Base-by-base conservation (phyloP, 2,329 filamentous ascomycete genomes). In the Pseudocercospora vitis region DNA sequence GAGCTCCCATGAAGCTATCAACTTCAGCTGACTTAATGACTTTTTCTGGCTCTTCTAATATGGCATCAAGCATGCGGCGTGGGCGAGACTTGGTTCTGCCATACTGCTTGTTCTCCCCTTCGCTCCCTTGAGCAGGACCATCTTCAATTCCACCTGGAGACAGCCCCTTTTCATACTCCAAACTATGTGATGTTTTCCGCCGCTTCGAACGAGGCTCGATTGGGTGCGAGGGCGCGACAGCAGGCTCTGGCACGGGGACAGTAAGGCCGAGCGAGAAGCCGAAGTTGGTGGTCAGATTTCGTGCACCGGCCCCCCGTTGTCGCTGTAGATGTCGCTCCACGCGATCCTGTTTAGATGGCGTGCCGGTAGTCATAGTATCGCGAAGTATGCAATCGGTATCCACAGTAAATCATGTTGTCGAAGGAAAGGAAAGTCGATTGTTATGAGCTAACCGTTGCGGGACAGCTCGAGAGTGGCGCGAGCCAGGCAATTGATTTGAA, bases 301-400 rank as follows among this genome's bases (percentile, higher is more conserved):
- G 57, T 14, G 62, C 63, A 33, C 63, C 67, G 47, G 67, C 66
- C 50, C 67, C 67, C 56, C 66, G 58, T 52, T 68, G 67, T 14
- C 67, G 62, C 46, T 63, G 61, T 57, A 69, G 54, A 65, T 69
- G 67, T 47, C 65, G 50, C 50, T 69, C 65, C 57, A 67, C 54
- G 53, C 67, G 60, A 37, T 63, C 58, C 37, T 64, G 56, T 56
- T 63, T 66, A 44, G 55, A 47, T 32, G 64, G 61, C 28, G 59
- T 61, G 29, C 52, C 56, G 37, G 60, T 59, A 58, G 65, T 64
- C 65, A 68, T 68, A 35, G 32, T 48, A n/a, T 40, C 18, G 47
- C 40, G 21, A 24, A 8, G 14, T 42, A 52, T 52, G 21, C 24
- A 31, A 45, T 49, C 39, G 33, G 21, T 37, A 4, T 19, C 16